phyloP scores from a whole-genome alignment of 768 basidiomycete species.

The Pulveroboletus sp. region DNA sequence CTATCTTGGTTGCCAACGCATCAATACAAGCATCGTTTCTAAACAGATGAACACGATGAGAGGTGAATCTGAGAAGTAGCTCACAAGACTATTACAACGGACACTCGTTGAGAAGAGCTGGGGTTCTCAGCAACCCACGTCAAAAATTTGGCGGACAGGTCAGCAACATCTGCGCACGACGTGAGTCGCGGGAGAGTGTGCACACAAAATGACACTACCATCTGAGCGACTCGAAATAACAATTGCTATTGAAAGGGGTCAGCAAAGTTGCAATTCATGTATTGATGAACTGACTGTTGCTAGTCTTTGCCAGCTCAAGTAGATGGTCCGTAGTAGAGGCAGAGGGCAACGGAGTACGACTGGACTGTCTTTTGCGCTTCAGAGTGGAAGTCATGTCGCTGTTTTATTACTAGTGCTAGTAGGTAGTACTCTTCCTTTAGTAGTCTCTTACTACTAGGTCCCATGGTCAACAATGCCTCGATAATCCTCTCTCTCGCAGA shows the following conservation, averaged over 20 bases:
- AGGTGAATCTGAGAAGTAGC: neutral
- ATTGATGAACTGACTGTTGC: conserved; percentile 17
- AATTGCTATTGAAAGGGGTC: conserved; percentile 20
- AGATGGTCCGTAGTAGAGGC: conserved; percentile 8
- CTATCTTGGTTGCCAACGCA: conserved; percentile 12
- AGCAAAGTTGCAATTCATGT: neutral
- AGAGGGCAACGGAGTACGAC: too few species aligned
- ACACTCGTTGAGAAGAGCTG: conserved; percentile 5
- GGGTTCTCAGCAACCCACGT: conserved; percentile 12
- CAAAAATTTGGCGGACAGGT: conserved; percentile 18
- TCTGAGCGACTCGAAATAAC: conserved; percentile 15
- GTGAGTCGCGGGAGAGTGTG: conserved; percentile 1
- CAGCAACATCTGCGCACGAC: conserved; percentile 13
- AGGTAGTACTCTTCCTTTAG: too few species aligned
- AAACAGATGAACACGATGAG: neutral
- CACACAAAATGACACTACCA: conserved; percentile 5
- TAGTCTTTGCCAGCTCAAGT: conserved; percentile 18
- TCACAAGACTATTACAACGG: conserved; percentile 21
- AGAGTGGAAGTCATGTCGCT: conserved; percentile 11
- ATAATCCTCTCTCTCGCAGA: conserved; percentile 30
- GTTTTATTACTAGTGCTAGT: too few species aligned
- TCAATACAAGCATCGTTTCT: conserved; percentile 17
- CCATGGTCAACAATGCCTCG: conserved; percentile 55
- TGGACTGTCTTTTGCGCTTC: conserved; percentile 14
- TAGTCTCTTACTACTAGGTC: too few species aligned